Evolutionary conservation across 805 yeast species (phyloP).

Genomic region (Priceomyces castillae): DNA sequence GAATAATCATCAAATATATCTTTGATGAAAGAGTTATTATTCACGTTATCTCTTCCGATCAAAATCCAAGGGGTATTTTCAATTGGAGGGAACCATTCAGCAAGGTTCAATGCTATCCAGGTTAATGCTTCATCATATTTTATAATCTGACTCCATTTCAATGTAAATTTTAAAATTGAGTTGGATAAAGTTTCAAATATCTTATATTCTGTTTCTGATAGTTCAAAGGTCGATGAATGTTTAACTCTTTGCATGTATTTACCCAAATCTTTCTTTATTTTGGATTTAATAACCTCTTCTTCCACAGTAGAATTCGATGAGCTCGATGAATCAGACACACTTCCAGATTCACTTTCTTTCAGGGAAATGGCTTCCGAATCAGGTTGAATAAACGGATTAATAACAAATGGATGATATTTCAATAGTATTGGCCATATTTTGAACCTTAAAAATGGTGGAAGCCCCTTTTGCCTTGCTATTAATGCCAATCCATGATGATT

Average conservation of each 20-base stretch:
- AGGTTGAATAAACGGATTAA: constrained; percentile 68
- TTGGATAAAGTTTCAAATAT: constrained; percentile 56
- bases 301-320: neutral
- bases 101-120: constrained; percentile 85
- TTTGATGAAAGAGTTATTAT: constrained; percentile 26
- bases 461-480: constrained; percentile 77
- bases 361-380: constrained; percentile 39
- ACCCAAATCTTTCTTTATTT: constrained; percentile 55
- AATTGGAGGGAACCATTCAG: constrained; percentile 83
- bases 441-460: constrained; percentile 78
- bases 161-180: constrained; percentile 61
- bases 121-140: constrained; percentile 79
- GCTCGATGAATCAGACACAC: neutral
- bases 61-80: constrained; percentile 51
- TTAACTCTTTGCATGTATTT: constrained; percentile 55
- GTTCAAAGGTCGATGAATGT: constrained; percentile 19
- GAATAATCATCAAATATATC: constrained; percentile 38
- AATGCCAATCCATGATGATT: constrained; percentile 76
- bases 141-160: constrained; percentile 75
- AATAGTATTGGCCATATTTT: constrained; percentile 82
- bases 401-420: constrained; percentile 81
- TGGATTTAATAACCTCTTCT: constrained; percentile 24
- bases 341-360: constrained; percentile 4
- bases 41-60: constrained; percentile 49
- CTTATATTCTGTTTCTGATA: constrained; percentile 46